Conservation (phyloP, 1,284 basidiomycete species). For the Leucoagaricus sp. region DNA sequence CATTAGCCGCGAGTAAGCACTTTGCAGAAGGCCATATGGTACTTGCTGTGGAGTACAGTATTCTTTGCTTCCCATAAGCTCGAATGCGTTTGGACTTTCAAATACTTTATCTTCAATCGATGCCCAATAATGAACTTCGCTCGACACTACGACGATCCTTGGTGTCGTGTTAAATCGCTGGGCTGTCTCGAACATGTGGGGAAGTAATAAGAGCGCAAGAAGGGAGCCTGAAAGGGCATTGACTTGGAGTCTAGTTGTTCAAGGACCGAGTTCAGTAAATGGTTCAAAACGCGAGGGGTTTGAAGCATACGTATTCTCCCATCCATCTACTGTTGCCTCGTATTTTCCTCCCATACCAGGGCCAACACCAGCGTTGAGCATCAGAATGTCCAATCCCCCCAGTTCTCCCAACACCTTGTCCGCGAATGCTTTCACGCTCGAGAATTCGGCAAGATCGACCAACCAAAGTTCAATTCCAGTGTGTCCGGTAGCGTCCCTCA, state of each 20-base stretch:
- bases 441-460: slow-evolving; percentile 39
- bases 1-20: neutral
- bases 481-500: slow-evolving; percentile 34
- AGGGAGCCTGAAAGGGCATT: slow-evolving; percentile 42
- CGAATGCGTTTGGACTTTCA: slow-evolving; percentile 25
- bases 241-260: slow-evolving; percentile 38
- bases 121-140: slow-evolving; percentile 32
- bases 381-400: slow-evolving; percentile 39
- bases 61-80: slow-evolving; percentile 28
- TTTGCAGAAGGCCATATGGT: neutral
- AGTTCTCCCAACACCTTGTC: slow-evolving; percentile 36
- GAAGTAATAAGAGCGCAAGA: slow-evolving; percentile 42
- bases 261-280: neutral
- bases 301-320: slow-evolving; percentile 36
- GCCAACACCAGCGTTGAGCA: slow-evolving; percentile 38
- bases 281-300: neutral
- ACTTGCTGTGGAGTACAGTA: slow-evolving; percentile 25
- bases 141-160: slow-evolving; percentile 36
- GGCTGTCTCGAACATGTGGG: slow-evolving; percentile 39
- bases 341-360: slow-evolving; percentile 17
- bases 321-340: slow-evolving; percentile 35
- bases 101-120: slow-evolving; percentile 26
- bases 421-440: slow-evolving; percentile 38
- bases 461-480: slow-evolving; percentile 34
- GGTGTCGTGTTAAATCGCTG: slow-evolving; percentile 27